Percentiles rank a stretch among this genome's conserved stretches.
These are phyloP conservation scores for Aspergillus coremiiformis DNA, from an alignment of 495 filamentous ascomycete species.

Conservation along the genomic window DNA sequence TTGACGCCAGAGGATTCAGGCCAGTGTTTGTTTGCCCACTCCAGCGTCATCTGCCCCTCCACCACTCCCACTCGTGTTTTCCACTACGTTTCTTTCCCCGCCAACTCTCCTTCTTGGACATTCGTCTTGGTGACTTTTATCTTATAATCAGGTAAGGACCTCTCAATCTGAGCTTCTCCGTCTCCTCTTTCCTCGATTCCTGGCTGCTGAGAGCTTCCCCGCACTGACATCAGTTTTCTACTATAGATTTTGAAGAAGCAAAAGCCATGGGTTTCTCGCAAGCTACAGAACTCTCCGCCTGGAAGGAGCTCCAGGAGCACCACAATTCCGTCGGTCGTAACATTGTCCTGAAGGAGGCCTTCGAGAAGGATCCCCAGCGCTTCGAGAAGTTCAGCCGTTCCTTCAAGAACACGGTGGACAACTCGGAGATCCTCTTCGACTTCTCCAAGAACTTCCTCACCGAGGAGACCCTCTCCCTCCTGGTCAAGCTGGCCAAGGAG, in stretches of 20 bases:
- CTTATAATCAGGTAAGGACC: conserved; percentile 2
- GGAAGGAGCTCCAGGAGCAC: conserved; percentile 84
- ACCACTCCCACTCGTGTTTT: conserved; percentile 10
- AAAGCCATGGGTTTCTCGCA: conserved; percentile 51
- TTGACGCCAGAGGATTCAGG: conserved; percentile 23
- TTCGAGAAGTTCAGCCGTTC: conserved; percentile 84
- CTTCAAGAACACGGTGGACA: conserved; percentile 72
- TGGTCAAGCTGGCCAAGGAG: conserved; percentile 85
- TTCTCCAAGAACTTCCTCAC: conserved; percentile 98
- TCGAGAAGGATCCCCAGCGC: conserved; percentile 78
- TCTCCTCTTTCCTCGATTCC: conserved; percentile 1
- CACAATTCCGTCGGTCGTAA: conserved; percentile 73
- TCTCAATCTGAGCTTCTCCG: conserved; percentile 2
- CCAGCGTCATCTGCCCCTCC: conserved; percentile 16
- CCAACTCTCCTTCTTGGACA: conserved; percentile 1
- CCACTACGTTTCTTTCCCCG: conserved; percentile 12
- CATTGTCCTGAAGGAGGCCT: conserved; percentile 88
- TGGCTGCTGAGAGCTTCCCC: conserved; percentile 18
- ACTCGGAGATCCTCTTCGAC: conserved; percentile 85
- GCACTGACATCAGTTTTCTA: conserved; percentile 26
- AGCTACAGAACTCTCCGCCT: conserved; percentile 72
- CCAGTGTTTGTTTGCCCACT: background rate
- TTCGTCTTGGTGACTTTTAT: conserved; percentile 5
- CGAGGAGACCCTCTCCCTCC: conserved; percentile 78
- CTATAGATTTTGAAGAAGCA: conserved; percentile 1